Evolutionary conservation across 371 early-diverging fungal genomes (phyloP), one percentile per base, ranked within the genome.

Genomic region (Dipsacomyces acuminosporus): DNA sequence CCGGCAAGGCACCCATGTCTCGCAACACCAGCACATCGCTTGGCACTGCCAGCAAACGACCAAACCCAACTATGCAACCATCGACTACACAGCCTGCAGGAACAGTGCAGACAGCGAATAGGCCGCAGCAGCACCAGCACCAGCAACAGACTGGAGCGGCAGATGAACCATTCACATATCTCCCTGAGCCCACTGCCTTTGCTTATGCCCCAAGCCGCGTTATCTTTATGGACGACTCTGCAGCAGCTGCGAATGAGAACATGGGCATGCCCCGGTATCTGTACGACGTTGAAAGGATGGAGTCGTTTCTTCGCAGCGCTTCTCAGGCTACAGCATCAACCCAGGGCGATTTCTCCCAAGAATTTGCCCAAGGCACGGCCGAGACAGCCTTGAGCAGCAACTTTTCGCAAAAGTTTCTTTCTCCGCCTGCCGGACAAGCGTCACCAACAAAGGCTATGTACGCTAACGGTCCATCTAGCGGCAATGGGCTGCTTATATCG

Each of bases 251-350:
- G 17, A 3, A 23, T 5, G 9, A 18, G 13, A 8, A 13, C 40
- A 26, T 23, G 41, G 18, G 18, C 5, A 11, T 18, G 22, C 49
- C 49, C 2, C 38, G 49, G 43, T 51, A 42, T 14, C 51, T 43
- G 8, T 51, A 51, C 20, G 51, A 51, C 34, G 41, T 33, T 34
- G 51, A 41, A 3, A 23, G 18, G n/a, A 17, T 50, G 50, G 24
- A 19, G 9, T 17, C 25, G 50, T 26, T 22, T 8, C 50, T 50
- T 17, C 25, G 19, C n/a, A n/a, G 5, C 3, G 11, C 35, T 18
- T 9, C 34, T 2, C 21, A 34, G 36, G 21, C 35, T 21, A 21
- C 48, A 14, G 18, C 36, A 3, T 3, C 18, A 9, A 36, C 48
- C 13, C 34, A 19, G 21, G 20, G 25, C 33, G 26, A 8, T 26